Conservation (phyloP, 441 rosid genomes). For the Eruca vesicaria region DNA sequence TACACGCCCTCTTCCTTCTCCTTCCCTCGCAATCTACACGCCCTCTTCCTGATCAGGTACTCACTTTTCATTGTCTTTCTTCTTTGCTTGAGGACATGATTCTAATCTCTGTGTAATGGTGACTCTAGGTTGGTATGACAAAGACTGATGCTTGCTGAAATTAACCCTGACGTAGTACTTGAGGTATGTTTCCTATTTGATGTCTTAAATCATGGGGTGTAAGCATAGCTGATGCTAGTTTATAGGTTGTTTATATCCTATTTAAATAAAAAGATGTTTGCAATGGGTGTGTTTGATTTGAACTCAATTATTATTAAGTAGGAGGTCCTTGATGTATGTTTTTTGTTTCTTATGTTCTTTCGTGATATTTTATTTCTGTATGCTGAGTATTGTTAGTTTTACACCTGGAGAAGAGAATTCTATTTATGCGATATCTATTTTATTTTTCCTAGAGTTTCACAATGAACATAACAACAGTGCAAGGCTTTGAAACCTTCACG, state of each 20-base stretch:
- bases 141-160: slow-evolving; percentile 97
- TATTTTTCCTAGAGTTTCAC: too few species aligned
- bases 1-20: too few species aligned
- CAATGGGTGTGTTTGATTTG: background rate
- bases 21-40: too few species aligned
- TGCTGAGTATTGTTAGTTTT: background rate
- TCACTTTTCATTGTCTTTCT: background rate
- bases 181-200: slow-evolving; percentile 47
- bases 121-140: slow-evolving; percentile 84
- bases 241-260: background rate
- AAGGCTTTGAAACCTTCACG: too few species aligned
- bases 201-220: background rate
- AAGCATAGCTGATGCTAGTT: background rate
- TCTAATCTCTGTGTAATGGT: slow-evolving; percentile 4
- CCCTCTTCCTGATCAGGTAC: too few species aligned
- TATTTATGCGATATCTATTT: background rate
- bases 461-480: too few species aligned
- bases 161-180: slow-evolving; percentile 91
- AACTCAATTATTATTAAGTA: background rate
- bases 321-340: background rate
- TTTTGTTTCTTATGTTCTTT: background rate
- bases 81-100: background rate
- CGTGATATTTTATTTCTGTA: background rate
- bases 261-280: background rate
- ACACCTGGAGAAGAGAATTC: background rate